Evolutionary conservation across 2,329 filamentous ascomycete genomes (phyloP).

Genomic region (Pseudogymnoascus destructans): DNA sequence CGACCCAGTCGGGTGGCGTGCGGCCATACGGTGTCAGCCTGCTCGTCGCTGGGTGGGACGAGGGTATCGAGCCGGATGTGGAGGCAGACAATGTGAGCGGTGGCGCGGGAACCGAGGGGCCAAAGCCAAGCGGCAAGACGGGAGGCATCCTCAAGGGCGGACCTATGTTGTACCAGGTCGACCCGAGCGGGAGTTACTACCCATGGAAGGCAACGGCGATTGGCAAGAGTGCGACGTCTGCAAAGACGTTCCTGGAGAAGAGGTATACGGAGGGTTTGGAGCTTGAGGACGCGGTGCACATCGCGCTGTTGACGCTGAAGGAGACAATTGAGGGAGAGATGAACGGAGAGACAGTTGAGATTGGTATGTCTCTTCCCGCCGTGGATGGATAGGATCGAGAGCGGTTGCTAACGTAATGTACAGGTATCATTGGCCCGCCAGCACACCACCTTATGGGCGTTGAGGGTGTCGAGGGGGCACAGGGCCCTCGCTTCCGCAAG

Average conservation of each 20-base stretch:
- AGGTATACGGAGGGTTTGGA: slow-evolving; percentile 94
- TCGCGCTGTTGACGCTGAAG: slow-evolving; percentile 91
- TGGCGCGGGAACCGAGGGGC: slow-evolving; percentile 46
- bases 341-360: slow-evolving; percentile 97
- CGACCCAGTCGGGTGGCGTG: slow-evolving; percentile 94
- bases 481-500: slow-evolving; percentile 83
- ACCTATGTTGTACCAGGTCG: slow-evolving; percentile 95
- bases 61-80: slow-evolving; percentile 80
- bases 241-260: slow-evolving; percentile 99
- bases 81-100: slow-evolving; percentile 44
- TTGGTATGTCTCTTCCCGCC: slow-evolving; percentile 42
- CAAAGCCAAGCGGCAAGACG: slow-evolving; percentile 72
- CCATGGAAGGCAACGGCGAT: slow-evolving; percentile 99
- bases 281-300: slow-evolving; percentile 96
- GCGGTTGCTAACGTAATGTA: slow-evolving; percentile 20
- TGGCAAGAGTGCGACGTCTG: slow-evolving; percentile 94
- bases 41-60: slow-evolving; percentile 94
- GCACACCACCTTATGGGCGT: slow-evolving; percentile 86
- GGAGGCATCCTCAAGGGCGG: slow-evolving; percentile 92
- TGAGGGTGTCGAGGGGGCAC: slow-evolving; percentile 74
- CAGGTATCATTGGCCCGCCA: slow-evolving; percentile 88
- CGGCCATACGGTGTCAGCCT: slow-evolving; percentile 92
- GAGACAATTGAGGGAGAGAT: slow-evolving; percentile 99
- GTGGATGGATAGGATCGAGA: neutral
- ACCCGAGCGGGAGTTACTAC: slow-evolving; percentile 97